Conservation (phyloP, 1,284 basidiomycete species). For the Microbotryomycetes sp. region DNA sequence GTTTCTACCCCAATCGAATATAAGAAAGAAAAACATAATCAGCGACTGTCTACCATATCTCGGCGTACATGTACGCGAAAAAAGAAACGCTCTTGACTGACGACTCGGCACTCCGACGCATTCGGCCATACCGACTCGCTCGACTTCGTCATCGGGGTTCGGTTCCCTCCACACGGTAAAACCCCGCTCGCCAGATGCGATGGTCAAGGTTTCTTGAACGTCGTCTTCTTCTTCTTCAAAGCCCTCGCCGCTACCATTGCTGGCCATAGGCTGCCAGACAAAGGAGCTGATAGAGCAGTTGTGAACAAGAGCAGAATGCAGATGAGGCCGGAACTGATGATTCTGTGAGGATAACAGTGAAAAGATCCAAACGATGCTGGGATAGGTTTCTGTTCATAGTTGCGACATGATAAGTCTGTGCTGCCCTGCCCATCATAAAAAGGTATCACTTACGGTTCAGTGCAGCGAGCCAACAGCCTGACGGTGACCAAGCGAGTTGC, state of each 20-base stretch:
- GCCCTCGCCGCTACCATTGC: neutral
- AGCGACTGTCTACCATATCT: neutral
- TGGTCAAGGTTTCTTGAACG: neutral
- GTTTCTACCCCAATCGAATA: neutral
- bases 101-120: conserved; percentile 10
- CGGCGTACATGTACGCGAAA: no score
- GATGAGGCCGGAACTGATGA: neutral
- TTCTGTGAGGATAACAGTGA: neutral
- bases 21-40: neutral
- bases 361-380: conserved; percentile 3
- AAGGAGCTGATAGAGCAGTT: neutral
- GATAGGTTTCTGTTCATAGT: neutral
- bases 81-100: neutral
- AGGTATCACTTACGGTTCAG: conserved; percentile 29
- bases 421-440: no score
- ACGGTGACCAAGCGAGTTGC: conserved; percentile 29
- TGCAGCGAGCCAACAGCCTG: conserved; percentile 32
- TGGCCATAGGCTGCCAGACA: conserved; percentile 3
- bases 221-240: neutral
- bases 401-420: no score
- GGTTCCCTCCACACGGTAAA: conserved; percentile 11
- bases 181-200: conserved; percentile 4
- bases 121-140: neutral
- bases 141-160: neutral
- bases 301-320: conserved; percentile 12